A percentile compares a stretch with the other conserved stretches of the same genome.
phyloP scores from a whole-genome alignment of 768 basidiomycete species.

The Phlebiopsis flavidoalba region DNA sequence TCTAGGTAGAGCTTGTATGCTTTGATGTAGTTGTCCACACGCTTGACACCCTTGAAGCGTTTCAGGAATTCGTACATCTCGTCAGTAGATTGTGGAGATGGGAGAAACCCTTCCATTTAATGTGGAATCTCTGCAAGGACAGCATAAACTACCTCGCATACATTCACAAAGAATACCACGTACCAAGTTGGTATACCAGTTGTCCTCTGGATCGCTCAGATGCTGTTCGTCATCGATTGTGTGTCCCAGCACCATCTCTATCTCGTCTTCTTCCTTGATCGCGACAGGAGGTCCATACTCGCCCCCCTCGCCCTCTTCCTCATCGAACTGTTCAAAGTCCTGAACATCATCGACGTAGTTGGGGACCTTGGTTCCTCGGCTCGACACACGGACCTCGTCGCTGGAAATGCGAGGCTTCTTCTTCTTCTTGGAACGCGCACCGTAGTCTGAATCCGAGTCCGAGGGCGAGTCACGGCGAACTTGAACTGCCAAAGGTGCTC shows the following conservation, averaged over 20 bases:
- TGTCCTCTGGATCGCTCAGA: constrained; percentile 69
- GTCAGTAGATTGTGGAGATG: constrained; percentile 99
- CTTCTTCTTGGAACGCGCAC: constrained; percentile 83
- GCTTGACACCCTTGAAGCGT: constrained; percentile 91
- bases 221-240: constrained; percentile 72
- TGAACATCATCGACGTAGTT: constrained; percentile 71
- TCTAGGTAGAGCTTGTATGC: constrained; percentile 72
- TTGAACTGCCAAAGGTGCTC: constrained; percentile 6
- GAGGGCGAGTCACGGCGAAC: constrained; percentile 49
- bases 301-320: constrained; percentile 50
- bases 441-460: constrained; percentile 86
- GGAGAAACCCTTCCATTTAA: constrained; percentile 99
- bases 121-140: constrained; percentile 78
- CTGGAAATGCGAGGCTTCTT: constrained; percentile 51
- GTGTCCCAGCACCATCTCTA: constrained; percentile 88
- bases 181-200: constrained; percentile 88
- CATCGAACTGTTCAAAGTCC: constrained; percentile 76
- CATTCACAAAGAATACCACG: constrained; percentile 5
- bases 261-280: constrained; percentile 68
- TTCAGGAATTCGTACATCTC: constrained; percentile 96
- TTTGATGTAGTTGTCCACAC: constrained; percentile 99
- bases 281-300: constrained; percentile 39
- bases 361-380: constrained; percentile 72
- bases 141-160: not conserved
- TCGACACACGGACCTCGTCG: constrained; percentile 74